These are phyloP conservation scores for Ramaria sp. DNA, from an alignment of 768 basidiomycete genomes.

Conservation along the genomic window DNA sequence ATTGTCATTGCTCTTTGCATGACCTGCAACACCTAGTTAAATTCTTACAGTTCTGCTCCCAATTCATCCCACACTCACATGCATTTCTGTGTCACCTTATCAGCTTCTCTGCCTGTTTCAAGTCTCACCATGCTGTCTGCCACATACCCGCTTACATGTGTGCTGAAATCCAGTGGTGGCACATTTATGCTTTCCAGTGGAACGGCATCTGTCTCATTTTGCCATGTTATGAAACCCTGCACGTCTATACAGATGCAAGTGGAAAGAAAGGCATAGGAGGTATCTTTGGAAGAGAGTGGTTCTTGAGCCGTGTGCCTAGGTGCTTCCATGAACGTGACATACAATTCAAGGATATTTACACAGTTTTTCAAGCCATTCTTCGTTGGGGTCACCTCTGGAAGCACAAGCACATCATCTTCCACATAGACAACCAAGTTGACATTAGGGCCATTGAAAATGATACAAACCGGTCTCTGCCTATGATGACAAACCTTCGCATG, in stretches of 20 bases:
- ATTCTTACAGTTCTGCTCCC: too few species aligned
- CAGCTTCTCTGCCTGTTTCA: conserved; percentile 21
- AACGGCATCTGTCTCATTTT: conserved; percentile 18
- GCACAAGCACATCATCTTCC: too few species aligned
- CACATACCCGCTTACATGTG: conserved; percentile 16
- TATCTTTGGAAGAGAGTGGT: conserved; percentile 17
- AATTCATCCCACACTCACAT: conserved; percentile 23
- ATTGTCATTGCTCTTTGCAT: conserved; percentile 13
- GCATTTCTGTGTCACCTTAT: conserved; percentile 21
- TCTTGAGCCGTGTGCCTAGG: conserved; percentile 16
- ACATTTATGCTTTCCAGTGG: conserved; percentile 18
- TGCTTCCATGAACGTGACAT: conserved; percentile 19
- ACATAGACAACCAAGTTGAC: conserved; percentile 22
- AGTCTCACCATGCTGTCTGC: too few species aligned
- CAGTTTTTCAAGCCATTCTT: conserved; percentile 22
- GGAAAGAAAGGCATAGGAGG: conserved; percentile 20
- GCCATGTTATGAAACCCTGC: neutral
- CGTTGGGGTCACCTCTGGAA: conserved; percentile 19
- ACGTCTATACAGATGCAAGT: too few species aligned
- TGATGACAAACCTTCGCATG: too few species aligned
- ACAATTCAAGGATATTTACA: too few species aligned
- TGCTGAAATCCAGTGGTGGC: too few species aligned
- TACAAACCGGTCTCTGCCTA: conserved; percentile 2
- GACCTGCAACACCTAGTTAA: too few species aligned
- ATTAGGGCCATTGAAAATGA: conserved; percentile 4